These are phyloP conservation scores for Fomitopsis betulina DNA, from an alignment of 1,284 basidiomycete genomes.

Conservation along the genomic window DNA sequence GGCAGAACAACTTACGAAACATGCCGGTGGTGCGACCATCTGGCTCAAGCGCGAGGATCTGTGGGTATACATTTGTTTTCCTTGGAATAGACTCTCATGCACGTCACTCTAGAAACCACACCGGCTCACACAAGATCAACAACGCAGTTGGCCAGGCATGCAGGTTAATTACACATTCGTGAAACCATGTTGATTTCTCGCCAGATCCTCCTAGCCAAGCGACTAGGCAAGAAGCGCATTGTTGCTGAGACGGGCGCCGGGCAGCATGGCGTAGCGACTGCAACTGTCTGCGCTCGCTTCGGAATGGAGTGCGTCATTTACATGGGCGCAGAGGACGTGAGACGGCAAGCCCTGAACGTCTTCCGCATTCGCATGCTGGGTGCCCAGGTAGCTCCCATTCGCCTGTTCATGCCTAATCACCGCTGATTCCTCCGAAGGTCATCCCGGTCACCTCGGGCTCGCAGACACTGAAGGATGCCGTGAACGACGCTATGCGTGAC, in stretches of 20 bases:
- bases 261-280: slow-evolving; percentile 98
- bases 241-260: slow-evolving; percentile 99
- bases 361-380: slow-evolving; percentile 99
- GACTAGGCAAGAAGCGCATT: slow-evolving; percentile 94
- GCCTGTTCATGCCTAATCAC: slow-evolving; percentile 1
- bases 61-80: slow-evolving; percentile 37
- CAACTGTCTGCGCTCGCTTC: slow-evolving; percentile 96
- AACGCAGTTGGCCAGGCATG: slow-evolving; percentile 87
- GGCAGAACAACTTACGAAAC: slow-evolving; percentile 63
- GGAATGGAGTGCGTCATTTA: slow-evolving; percentile 95
- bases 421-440: slow-evolving; percentile 45
- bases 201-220: slow-evolving; percentile 86
- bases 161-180: background rate
- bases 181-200: slow-evolving; percentile 2
- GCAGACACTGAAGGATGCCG: slow-evolving; percentile 95
- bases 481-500: slow-evolving; percentile 95
- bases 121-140: slow-evolving; percentile 96
- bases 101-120: slow-evolving; percentile 71
- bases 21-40: slow-evolving; percentile 82
- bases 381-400: slow-evolving; percentile 56
- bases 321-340: slow-evolving; percentile 99
- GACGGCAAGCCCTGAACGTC: slow-evolving; percentile 93
- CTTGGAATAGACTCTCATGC: slow-evolving; percentile 1
- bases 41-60: slow-evolving; percentile 99
- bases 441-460: slow-evolving; percentile 94